Evolutionary conservation across 495 filamentous ascomycete genomes (phyloP), one percentile per base, ranked within the genome.

Genomic region (Bryoglossum gracile): DNA sequence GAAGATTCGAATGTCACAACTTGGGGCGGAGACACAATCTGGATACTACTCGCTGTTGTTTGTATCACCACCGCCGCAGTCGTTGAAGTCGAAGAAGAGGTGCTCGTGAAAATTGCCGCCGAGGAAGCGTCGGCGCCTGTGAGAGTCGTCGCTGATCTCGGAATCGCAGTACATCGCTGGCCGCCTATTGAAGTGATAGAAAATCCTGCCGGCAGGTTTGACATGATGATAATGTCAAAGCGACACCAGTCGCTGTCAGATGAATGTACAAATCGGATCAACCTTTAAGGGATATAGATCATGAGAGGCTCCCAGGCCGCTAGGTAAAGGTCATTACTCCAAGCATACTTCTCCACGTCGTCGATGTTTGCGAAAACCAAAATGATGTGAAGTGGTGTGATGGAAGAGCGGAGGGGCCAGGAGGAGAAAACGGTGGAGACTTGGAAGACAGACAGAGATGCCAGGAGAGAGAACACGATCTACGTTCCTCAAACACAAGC

Each of bases 121-220:
- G 43, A 28, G 9, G 34, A n/a, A 30, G 46, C 46, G 10, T 36
- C 21, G 24, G 37, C 43, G 8, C 42, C 55, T 53, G 44, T 18
- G 39, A 30, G 43, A 23, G 52, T 50, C 22, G 47, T 62, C 25
- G 48, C 38, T 32, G 57, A 49, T 45, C 63, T 69, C 30, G 73
- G 72, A 43, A 71, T 54, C 25, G 67, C 68, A 53, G 73, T 74
- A 57, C 74, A 76, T 57, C 61, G 65, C 48, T 59, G 67, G 16
- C 72, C 71, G 17, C 63, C 42, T 39, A 74, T 64, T 11, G 61
- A 69, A 22, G 73, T 71, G 50, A 71, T 61, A 23, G 57, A 65
- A n/a, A 62, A 65, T 53, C 66, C 64, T 59, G 60, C 50, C 43
- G 64, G 67, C 59, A 66, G 62, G 40, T 52, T 58, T 30, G 62